phyloP scores from a whole-genome alignment of 306 rosid genomes.

The Castanospermum australe region DNA sequence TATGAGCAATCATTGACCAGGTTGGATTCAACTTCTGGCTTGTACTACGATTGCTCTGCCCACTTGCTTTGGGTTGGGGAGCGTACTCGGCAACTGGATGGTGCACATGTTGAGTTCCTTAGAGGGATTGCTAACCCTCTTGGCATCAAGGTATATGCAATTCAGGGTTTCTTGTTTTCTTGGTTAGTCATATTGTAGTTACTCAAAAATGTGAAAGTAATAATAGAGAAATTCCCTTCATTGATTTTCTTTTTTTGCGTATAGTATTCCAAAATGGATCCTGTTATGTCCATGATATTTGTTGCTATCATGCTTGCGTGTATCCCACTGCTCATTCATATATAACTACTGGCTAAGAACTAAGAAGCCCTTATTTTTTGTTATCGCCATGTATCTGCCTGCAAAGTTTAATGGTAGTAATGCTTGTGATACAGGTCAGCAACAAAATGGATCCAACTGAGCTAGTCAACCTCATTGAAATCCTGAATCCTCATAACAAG shows the following conservation, averaged over 20 bases:
- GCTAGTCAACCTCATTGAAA: slow-evolving; percentile 63
- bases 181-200: not conserved
- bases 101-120: slow-evolving; percentile 76
- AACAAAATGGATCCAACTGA: slow-evolving; percentile 78
- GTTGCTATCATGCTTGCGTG: not conserved
- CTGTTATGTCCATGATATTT: not conserved
- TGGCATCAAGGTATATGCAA: slow-evolving; percentile 59
- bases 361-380: not conserved
- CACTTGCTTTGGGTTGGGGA: slow-evolving; percentile 85
- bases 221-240: not conserved
- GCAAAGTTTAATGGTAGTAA: not conserved
- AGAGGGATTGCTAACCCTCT: slow-evolving; percentile 76
- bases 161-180: not conserved
- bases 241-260: not conserved
- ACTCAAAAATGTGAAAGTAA: not conserved
- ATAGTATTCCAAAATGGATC: not conserved
- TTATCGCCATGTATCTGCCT: not conserved
- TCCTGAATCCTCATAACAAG: slow-evolving; percentile 69
- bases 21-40: slow-evolving; percentile 71
- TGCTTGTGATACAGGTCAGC: slow-evolving; percentile 57
- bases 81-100: slow-evolving; percentile 80
- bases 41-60: slow-evolving; percentile 76
- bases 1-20: slow-evolving; percentile 75
- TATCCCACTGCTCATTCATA: not conserved
- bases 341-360: not conserved